Conservation (phyloP, 139 green algal genomes). For the Micractinium conductrix region DNA sequence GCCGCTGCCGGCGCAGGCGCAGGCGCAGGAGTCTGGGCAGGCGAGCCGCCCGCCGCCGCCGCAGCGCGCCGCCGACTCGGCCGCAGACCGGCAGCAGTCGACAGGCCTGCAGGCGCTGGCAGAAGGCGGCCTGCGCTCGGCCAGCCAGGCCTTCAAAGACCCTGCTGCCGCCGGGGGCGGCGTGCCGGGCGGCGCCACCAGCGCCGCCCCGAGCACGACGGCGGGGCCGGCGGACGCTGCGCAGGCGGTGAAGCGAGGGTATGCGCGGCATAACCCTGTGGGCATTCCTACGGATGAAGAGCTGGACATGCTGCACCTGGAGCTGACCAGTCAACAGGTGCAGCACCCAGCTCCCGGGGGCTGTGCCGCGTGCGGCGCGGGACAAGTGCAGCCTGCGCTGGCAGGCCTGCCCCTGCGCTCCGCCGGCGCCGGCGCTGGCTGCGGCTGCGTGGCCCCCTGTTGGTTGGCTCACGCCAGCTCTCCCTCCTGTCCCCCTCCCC, state of each 20-base stretch:
- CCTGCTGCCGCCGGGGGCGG: not conserved
- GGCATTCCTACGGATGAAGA: conserved; percentile 22
- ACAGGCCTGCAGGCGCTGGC: not conserved
- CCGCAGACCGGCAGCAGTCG: not conserved
- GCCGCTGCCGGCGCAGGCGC: not conserved
- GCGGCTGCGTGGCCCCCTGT: too few relatives aligned
- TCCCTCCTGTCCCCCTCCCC: too few relatives aligned
- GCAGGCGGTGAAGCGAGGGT: not conserved
- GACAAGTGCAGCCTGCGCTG: too few relatives aligned
- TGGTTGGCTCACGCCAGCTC: too few relatives aligned
- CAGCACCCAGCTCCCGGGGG: too few relatives aligned
- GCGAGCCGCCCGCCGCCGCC: not conserved
- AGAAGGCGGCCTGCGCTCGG: conserved; percentile 9
- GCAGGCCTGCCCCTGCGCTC: too few relatives aligned
- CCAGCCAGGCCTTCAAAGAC: not conserved
- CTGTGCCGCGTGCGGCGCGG: too few relatives aligned
- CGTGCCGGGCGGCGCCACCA: not conserved
- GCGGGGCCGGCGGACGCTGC: not conserved
- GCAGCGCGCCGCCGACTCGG: not conserved
- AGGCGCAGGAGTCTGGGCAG: not conserved
- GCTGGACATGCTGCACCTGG: conserved; percentile 11
- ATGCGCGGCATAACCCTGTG: not conserved
- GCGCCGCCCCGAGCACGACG: not conserved
- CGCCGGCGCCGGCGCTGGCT: too few relatives aligned
- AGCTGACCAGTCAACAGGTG: not conserved